phyloP scores from a whole-genome alignment of 768 basidiomycete species.

The Naganishia randhawae region DNA sequence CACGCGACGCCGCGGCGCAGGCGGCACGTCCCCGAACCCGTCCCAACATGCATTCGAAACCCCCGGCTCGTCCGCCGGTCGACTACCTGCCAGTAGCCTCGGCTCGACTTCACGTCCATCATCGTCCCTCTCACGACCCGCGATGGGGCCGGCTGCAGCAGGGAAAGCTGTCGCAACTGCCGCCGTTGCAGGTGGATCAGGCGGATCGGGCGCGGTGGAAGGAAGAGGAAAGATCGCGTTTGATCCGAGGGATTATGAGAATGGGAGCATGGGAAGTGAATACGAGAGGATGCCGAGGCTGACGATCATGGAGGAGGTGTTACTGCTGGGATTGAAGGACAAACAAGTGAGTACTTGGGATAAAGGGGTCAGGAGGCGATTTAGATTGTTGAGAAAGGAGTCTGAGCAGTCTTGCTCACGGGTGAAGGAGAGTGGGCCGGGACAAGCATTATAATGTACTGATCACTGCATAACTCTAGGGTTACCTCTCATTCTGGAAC shows the following conservation, averaged over 20 bases:
- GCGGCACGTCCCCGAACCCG: slow-evolving; percentile 33
- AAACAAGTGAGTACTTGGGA: slow-evolving; percentile 64
- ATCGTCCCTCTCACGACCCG: slow-evolving; percentile 28
- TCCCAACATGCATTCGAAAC: slow-evolving; percentile 24
- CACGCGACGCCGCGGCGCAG: slow-evolving; percentile 45
- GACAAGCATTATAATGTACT: too few relatives aligned
- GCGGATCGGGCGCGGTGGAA: slow-evolving; percentile 61
- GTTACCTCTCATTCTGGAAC: slow-evolving; percentile 98
- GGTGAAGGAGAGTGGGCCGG: too few relatives aligned
- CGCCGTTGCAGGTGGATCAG: slow-evolving; percentile 53
- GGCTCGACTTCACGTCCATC: slow-evolving; percentile 29
- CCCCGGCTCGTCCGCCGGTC: slow-evolving; percentile 20
- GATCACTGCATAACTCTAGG: slow-evolving; percentile 52
- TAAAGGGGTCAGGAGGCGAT: too few relatives aligned
- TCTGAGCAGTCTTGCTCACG: background rate
- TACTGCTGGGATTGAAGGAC: slow-evolving; percentile 90
- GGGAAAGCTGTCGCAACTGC: slow-evolving; percentile 27
- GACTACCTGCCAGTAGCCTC: slow-evolving; percentile 11
- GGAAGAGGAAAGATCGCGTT: slow-evolving; percentile 85
- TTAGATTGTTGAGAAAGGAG: background rate
- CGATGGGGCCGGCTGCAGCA: slow-evolving; percentile 17
- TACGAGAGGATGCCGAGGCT: slow-evolving; percentile 68
- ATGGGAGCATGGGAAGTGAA: slow-evolving; percentile 51
- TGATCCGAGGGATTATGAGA: slow-evolving; percentile 79
- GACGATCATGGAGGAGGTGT: slow-evolving; percentile 95